Conservation (phyloP, 192 early-diverging fungal species). For the Geranomyces variabilis region DNA sequence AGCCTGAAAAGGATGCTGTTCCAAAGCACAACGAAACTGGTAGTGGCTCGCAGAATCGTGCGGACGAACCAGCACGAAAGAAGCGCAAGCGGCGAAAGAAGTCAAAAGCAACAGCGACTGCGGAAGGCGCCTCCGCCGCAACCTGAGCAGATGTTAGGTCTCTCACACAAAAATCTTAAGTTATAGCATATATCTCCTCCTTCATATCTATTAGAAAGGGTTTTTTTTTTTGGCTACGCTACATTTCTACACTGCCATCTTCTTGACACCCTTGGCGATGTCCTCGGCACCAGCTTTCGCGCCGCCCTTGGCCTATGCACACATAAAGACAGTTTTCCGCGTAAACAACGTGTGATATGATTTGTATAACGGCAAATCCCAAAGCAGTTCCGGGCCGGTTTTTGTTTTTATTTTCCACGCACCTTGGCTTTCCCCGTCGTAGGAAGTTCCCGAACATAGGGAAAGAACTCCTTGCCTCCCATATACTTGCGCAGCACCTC, state of each 20-base stretch:
- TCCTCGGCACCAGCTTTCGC: constrained; percentile 13
- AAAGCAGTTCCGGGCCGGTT: neutral
- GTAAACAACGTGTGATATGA: too few species aligned
- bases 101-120: neutral
- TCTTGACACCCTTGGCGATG: constrained; percentile 25
- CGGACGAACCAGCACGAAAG: neutral
- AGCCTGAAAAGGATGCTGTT: neutral
- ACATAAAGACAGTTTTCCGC: too few species aligned
- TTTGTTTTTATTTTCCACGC: constrained; percentile 1
- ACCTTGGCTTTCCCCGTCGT: constrained; percentile 22
- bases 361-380: too few species aligned
- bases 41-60: too few species aligned
- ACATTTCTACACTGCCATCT: constrained; percentile 13
- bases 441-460: constrained; percentile 59
- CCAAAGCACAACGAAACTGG: neutral
- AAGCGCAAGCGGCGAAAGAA: constrained; percentile 28
- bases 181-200: neutral
- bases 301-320: neutral
- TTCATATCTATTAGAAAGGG: neutral
- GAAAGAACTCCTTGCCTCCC: constrained; percentile 90
- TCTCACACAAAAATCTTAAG: too few species aligned
- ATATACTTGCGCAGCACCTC: constrained; percentile 87
- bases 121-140: too few species aligned
- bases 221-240: neutral
- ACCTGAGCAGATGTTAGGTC: too few species aligned